Evolutionary conservation across 768 basidiomycete species (phyloP).

Genomic region (Naematelia encephala): DNA sequence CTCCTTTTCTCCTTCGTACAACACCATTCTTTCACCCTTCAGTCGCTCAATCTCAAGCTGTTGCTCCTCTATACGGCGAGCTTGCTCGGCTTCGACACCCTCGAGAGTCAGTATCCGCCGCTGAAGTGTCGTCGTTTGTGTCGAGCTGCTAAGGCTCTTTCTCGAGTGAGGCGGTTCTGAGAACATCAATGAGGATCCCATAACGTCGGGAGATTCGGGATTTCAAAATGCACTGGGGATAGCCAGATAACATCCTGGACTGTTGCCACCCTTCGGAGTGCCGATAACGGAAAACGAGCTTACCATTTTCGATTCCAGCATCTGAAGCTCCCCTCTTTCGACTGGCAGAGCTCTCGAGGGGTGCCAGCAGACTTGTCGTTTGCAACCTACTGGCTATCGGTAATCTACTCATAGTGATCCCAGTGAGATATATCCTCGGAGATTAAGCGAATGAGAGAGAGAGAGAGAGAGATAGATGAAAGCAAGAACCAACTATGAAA

Average conservation of each 20-base stretch:
- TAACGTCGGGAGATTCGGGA: no score
- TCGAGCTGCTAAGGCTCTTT: constrained; percentile 12
- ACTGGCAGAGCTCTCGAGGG: neutral
- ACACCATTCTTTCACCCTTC: constrained; percentile 31
- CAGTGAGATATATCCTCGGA: no score
- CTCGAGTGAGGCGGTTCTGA: neutral
- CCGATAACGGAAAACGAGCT: neutral
- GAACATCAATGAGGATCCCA: neutral
- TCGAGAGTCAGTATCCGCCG: constrained; percentile 25
- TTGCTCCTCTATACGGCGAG: constrained; percentile 21
- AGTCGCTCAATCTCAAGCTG: constrained; percentile 32
- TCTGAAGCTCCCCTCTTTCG: constrained; percentile 18
- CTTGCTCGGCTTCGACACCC: constrained; percentile 11
- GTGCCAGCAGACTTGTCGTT: neutral
- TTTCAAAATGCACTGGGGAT: no score
- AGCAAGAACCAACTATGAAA: no score
- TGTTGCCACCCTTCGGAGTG: neutral
- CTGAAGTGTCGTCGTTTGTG: constrained; percentile 14
- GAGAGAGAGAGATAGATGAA: no score
- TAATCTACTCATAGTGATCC: neutral
- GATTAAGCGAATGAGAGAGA: no score
- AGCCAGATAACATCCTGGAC: no score
- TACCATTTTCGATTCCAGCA: constrained; percentile 15
- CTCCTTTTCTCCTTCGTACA: constrained; percentile 26
- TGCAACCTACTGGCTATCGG: neutral